Conservation (phyloP, 2,329 filamentous ascomycete genomes). For the Claviceps purpurea region DNA sequence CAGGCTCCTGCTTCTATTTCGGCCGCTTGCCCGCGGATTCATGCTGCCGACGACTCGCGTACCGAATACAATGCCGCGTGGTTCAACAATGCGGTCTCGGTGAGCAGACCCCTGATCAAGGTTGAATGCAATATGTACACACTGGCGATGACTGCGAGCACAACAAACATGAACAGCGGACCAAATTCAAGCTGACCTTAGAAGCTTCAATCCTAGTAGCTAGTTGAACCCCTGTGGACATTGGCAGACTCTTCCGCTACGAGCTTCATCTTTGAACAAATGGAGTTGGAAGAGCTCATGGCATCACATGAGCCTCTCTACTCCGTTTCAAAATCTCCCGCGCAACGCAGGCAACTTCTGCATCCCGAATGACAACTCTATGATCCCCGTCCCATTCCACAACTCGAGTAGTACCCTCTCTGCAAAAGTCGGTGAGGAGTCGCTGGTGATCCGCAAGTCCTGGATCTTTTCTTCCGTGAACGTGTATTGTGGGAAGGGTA, state of each 20-base stretch:
- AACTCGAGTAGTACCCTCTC: background rate
- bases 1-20: no score
- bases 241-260: background rate
- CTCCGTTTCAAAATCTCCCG: background rate
- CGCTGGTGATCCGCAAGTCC: slow-evolving; percentile 35
- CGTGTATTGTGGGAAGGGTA: slow-evolving; percentile 8
- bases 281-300: background rate
- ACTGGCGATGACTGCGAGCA: no score
- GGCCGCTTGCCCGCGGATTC: no score
- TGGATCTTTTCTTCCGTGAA: slow-evolving; percentile 36
- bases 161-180: no score
- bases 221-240: no score
- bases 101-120: no score
- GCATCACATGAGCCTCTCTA: background rate
- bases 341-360: background rate
- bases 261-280: background rate
- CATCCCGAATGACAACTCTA: background rate
- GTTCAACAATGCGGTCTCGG: no score
- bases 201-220: no score
- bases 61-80: no score
- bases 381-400: slow-evolving; percentile 1
- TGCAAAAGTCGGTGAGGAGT: slow-evolving; percentile 17
- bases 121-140: no score
- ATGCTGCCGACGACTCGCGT: no score
- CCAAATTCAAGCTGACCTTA: no score